A percentile compares a stretch with the other conserved stretches of the same genome.
Conservation (phyloP, 139 green algal species). For the Chlamydomonas urium region DNA sequence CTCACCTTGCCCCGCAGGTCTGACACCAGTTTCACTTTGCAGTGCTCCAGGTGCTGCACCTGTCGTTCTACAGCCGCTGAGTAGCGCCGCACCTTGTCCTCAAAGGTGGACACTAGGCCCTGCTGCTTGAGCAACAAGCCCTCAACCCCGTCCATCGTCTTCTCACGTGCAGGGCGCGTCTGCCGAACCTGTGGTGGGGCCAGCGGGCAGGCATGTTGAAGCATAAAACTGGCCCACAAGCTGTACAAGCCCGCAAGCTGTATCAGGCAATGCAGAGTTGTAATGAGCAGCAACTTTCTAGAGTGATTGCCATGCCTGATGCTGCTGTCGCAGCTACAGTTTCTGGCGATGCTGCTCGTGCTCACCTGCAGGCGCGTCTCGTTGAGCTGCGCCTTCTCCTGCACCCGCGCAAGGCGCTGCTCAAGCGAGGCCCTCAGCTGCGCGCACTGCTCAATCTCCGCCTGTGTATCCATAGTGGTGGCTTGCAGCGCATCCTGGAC, state of each 20-base stretch:
- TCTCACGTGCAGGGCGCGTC: conserved; percentile 17
- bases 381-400: conserved; percentile 34
- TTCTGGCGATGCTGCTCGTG: too few relatives aligned
- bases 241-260: too few relatives aligned
- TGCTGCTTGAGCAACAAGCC: background rate
- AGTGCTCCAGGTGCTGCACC: conserved; percentile 22
- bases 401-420: conserved; percentile 24
- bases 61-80: conserved; percentile 35
- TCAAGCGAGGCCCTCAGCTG: conserved; percentile 22
- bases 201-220: too few relatives aligned
- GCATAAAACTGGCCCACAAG: too few relatives aligned
- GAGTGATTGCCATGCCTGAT: too few relatives aligned
- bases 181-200: background rate
- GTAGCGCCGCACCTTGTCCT: conserved; percentile 18
- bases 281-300: too few relatives aligned
- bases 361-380: conserved; percentile 24
- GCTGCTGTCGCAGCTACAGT: too few relatives aligned
- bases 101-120: conserved; percentile 10
- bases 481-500: conserved; percentile 11
- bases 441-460: conserved; percentile 26
- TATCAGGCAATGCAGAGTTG: too few relatives aligned
- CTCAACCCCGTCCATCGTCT: conserved; percentile 33
- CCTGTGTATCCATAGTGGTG: conserved; percentile 12
- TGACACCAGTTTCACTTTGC: conserved; percentile 28
- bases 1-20: conserved; percentile 43